Percentiles rank a stretch among this genome's conserved stretches.
phyloP scores from a whole-genome alignment of 441 rosid species.

The Gossypium gossypioides region DNA sequence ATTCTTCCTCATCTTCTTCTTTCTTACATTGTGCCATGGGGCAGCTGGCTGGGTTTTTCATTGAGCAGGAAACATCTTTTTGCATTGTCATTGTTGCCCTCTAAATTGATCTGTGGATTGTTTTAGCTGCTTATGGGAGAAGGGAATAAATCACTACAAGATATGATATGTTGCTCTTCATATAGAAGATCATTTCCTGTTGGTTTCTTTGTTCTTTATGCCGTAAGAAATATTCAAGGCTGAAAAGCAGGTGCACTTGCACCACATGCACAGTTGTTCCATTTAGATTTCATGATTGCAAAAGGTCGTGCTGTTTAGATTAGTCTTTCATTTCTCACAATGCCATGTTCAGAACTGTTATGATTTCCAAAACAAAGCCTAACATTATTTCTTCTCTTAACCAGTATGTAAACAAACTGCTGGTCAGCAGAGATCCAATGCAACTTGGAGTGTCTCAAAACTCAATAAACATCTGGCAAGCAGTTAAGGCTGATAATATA shows the following conservation, averaged over 20 bases:
- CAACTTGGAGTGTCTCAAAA: conserved; percentile 23
- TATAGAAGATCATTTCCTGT: background rate
- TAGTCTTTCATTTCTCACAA: background rate
- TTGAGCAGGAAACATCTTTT: background rate
- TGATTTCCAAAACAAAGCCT: background rate
- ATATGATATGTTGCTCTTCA: background rate
- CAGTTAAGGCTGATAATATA: conserved; percentile 59
- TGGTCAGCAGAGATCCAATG: conserved; percentile 37
- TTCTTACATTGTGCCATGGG: background rate
- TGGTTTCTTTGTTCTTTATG: background rate
- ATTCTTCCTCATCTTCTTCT: background rate
- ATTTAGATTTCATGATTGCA: background rate
- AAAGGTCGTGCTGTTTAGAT: background rate
- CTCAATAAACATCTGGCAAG: conserved; percentile 52
- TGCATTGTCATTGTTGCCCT: background rate
- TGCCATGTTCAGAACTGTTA: background rate
- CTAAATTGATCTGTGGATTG: background rate
- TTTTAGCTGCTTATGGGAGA: conserved; percentile 8
- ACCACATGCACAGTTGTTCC: background rate
- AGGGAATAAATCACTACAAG: background rate
- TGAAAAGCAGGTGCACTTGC: background rate
- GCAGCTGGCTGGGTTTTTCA: background rate
- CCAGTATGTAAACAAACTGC: conserved; percentile 68
- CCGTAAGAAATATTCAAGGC: background rate
- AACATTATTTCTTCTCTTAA: conserved; percentile 2